Percentiles rank a stretch among this genome's conserved stretches.
Evolutionary conservation across 2,329 filamentous ascomycete genomes (phyloP).

Genomic region (Ophioceras dolichostomum): DNA sequence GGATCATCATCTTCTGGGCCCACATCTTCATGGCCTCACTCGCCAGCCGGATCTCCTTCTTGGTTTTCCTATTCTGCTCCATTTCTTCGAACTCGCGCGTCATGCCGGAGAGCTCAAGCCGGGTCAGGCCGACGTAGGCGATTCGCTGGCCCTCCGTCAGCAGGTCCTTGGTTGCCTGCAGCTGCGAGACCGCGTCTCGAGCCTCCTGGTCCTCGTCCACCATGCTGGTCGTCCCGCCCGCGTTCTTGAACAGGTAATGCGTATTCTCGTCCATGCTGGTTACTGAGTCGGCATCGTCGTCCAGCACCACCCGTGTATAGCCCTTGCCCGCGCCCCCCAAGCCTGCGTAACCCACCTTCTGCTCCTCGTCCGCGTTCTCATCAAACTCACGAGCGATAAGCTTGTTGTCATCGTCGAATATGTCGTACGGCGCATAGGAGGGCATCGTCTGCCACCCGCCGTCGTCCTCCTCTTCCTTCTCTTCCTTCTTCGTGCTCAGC

Average conservation of each 20-base stretch:
- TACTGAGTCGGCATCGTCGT: slow-evolving; percentile 86
- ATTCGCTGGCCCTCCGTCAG: slow-evolving; percentile 92
- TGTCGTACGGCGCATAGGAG: slow-evolving; percentile 80
- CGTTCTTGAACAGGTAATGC: slow-evolving; percentile 81
- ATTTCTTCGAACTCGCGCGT: slow-evolving; percentile 53
- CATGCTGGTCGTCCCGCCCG: slow-evolving; percentile 35
- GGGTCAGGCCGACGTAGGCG: slow-evolving; percentile 85
- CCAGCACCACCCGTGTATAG: slow-evolving; percentile 88
- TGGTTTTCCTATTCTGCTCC: slow-evolving; percentile 46
- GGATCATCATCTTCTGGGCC: slow-evolving; percentile 96
- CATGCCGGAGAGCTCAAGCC: slow-evolving; percentile 71
- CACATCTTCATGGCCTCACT: slow-evolving; percentile 84
- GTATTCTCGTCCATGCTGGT: slow-evolving; percentile 98
- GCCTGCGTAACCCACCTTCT: slow-evolving; percentile 57
- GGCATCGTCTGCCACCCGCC: slow-evolving; percentile 89
- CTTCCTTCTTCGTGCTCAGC: slow-evolving; percentile 44
- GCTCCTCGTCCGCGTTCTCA: slow-evolving; percentile 56
- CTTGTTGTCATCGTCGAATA: slow-evolving; percentile 88
- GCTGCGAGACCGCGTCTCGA: slow-evolving; percentile 74
- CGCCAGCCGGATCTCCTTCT: slow-evolving; percentile 58
- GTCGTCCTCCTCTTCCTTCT: slow-evolving; percentile 46
- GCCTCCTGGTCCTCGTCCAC: slow-evolving; percentile 65
- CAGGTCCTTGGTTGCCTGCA: slow-evolving; percentile 91
- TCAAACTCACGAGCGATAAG: slow-evolving; percentile 72
- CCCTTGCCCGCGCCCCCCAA: slow-evolving; percentile 87